Base-by-base conservation (phyloP, 768 basidiomycete genomes). In the Leccinum subtestaceum region DNA sequence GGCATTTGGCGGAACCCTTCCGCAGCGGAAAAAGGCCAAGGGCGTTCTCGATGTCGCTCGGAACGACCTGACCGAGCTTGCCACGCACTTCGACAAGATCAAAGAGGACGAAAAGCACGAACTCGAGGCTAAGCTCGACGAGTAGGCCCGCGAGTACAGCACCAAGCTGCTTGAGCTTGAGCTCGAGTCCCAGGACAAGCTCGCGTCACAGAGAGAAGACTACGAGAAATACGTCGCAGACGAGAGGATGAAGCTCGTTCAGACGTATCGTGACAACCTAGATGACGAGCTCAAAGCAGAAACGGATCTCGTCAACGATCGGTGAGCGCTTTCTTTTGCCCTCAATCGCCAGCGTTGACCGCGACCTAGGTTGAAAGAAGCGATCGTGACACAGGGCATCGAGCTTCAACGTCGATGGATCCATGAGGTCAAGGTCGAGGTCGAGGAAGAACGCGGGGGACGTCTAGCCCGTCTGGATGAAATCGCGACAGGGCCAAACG, bases 391-490 rank as follows among this genome's bases (percentile, higher is more conserved):
- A 3, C 95, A 98, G 72, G 97, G 95, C 17, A 94, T 99, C 67
- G 97, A 98, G 75, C 85, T 98, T 27, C 97, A 98, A 71, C 87
- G 95, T 52, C 84, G 93, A 56, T 98, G 96, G 95, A 91, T 99
- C 45, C 87, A 93, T 32, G 94, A 98, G 59, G 87, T 98, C 80
- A 97, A 98, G 77, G 82, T 95, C 52, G 89, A 88, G 63, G 95
- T 99, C 57, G 96, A 99, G 75, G 85, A 93, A 69, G 97, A 99
- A 74, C 93, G 97, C 47, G 94, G 94, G 15, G 95, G 95, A 12
- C 89, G 97, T 56, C 82, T 99, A 10, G 90, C 94, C 48, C 97
- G 95, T 74, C 86, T 99, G 34, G 94, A 96, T 68, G 91, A 95
- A 71, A 87, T 99, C 50, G 88, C 27, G 27, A 27, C 27, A 8